Evolutionary conservation across 2,329 filamentous ascomycete genomes (phyloP).

Genomic region (Ascochyta fabae): DNA sequence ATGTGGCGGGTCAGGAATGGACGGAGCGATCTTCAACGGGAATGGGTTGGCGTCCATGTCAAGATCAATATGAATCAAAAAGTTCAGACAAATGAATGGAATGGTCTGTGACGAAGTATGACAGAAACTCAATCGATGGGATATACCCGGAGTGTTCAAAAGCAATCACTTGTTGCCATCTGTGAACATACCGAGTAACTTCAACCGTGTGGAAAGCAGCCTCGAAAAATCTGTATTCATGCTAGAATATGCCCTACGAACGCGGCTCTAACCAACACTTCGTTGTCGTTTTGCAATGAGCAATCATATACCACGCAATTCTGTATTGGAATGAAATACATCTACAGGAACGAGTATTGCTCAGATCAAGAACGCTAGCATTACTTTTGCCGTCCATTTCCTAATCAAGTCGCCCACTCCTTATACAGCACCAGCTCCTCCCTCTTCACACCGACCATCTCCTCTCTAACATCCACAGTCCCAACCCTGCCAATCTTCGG

Average conservation of each 20-base stretch:
- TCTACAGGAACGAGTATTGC: no score
- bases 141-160: conserved; percentile 14
- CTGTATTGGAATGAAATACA: no score
- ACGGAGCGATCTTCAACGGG: conserved; percentile 48
- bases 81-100: conserved; percentile 43
- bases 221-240: no score
- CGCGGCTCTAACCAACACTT: no score
- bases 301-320: background rate
- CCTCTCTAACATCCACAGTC: conserved; percentile 72
- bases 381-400: background rate
- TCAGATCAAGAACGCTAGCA: background rate
- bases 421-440: conserved; percentile 52
- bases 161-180: background rate
- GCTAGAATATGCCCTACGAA: no score
- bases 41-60: conserved; percentile 50
- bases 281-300: background rate
- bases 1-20: conserved; percentile 40
- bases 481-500: conserved; percentile 67
- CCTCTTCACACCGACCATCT: conserved; percentile 68
- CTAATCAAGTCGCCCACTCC: conserved; percentile 43
- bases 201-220: no score
- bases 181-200: no score
- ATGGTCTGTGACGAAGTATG: conserved; percentile 25
- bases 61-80: conserved; percentile 52
- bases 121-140: conserved; percentile 17